Base-by-base conservation (phyloP, 108 stramenopile species). In the Skeletonema marinoi region DNA sequence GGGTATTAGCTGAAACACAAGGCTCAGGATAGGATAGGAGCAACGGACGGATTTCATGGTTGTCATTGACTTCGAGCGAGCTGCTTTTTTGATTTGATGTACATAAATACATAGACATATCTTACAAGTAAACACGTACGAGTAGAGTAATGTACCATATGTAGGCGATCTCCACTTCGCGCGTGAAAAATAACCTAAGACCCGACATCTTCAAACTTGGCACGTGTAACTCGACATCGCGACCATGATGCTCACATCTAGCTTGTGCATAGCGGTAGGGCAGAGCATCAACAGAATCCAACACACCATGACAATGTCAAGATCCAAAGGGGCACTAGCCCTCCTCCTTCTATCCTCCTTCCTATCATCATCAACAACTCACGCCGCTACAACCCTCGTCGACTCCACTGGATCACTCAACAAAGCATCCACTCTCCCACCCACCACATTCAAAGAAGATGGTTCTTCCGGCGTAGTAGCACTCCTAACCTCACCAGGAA, bases 401-500 rank as follows among this genome's bases (percentile, higher is more conserved):
- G 88, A 91, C 63, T 68, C 90, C 16, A 69, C 87, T 2, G 90
- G 90, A 6, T 59, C 66, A 8, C 85, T 89, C 59, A 85, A 80
- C 59, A 81, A 84, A 39, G 54, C 54, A 9, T 56, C 54, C 29
- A 68, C 82, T 19, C 81, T 88, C 32, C 77, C 85, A 12, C 51
- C 65, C 31, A 65, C 60, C 31, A 48, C 85, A n/a, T 58, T 78
- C 14, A 36, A 56, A 56, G 44, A 51, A 35, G 60, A 17, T 44
- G 62, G 39, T 48, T 36, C 50, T 42, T 65, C 64, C 30, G 88
- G 87, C 13, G 71, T 92, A 33, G 90, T 93, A 30, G 77, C 90
- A 50, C 66, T 91, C 21, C 83, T 93, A 35, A 66, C 88, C 17
- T 87, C 87, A 73, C 90, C 90, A 2, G 90, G 88, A 30, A 90